These are phyloP conservation scores for Clonostachys solani DNA, from an alignment of 2,329 filamentous ascomycete genomes.

Conservation along the genomic window DNA sequence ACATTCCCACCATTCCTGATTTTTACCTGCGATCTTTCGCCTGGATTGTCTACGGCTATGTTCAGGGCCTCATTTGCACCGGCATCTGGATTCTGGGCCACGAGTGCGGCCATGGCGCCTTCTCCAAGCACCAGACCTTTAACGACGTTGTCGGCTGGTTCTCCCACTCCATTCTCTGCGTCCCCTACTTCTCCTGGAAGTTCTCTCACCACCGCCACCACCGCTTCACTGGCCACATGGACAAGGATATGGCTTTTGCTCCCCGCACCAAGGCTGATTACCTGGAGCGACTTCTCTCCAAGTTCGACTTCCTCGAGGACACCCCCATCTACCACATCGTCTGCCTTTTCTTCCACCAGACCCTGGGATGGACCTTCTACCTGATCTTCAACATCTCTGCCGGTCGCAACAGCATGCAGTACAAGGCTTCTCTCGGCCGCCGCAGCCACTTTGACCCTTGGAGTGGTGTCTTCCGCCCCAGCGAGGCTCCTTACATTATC, in stretches of 20 bases:
- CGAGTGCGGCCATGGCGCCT: conserved; percentile 67
- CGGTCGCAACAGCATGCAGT: conserved; percentile 42
- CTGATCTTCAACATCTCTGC: conserved; percentile 54
- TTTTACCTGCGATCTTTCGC: conserved; percentile 35
- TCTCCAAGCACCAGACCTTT: conserved; percentile 50
- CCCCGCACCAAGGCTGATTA: conserved; percentile 38
- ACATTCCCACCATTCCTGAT: conserved; percentile 46
- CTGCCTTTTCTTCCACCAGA: conserved; percentile 56
- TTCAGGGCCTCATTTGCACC: conserved; percentile 62
- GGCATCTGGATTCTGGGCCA: conserved; percentile 70
- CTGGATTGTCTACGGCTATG: conserved; percentile 57
- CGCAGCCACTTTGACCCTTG: conserved; percentile 56
- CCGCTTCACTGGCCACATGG: conserved; percentile 62
- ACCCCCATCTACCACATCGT: conserved; percentile 52
- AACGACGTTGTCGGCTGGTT: conserved; percentile 61
- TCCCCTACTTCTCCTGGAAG: conserved; percentile 72
- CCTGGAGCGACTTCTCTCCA: conserved; percentile 27
- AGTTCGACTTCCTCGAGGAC: conserved; percentile 45
- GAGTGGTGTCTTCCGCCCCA: conserved; percentile 55
- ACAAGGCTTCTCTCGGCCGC: conserved; percentile 18
- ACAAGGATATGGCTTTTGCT: conserved; percentile 63
- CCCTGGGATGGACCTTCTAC: conserved; percentile 62
- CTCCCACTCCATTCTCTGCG: conserved; percentile 61
- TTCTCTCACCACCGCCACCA: conserved; percentile 68
- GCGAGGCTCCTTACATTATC: conserved; percentile 50